These are phyloP conservation scores for Tolypocladium ophioglossoides DNA, from an alignment of 2,329 filamentous ascomycete genomes.

Conservation along the genomic window DNA sequence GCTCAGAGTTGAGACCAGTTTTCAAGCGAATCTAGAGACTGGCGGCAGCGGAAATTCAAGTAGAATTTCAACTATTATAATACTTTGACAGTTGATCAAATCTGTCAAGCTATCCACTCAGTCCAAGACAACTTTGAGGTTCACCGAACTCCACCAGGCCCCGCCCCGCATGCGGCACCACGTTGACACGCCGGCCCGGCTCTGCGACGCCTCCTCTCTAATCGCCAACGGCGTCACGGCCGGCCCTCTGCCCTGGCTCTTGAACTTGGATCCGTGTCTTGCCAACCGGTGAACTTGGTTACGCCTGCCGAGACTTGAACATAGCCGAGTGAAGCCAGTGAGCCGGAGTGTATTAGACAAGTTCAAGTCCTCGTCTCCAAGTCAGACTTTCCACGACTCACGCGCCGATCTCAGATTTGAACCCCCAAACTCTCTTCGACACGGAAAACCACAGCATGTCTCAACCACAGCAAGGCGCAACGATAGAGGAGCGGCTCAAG, in stretches of 20 bases:
- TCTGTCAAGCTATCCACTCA: no score
- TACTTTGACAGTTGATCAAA: no score
- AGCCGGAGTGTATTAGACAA: not conserved
- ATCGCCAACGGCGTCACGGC: not conserved
- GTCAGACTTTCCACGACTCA: not conserved
- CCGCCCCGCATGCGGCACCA: not conserved
- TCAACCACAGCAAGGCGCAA: conserved; percentile 3
- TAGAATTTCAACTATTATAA: not conserved
- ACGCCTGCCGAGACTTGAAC: not conserved
- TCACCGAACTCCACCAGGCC: not conserved
- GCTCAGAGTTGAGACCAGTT: no score
- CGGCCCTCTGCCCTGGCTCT: not conserved
- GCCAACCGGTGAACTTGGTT: not conserved
- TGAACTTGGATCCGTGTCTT: not conserved
- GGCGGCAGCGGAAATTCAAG: no score
- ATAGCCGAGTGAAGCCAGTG: not conserved
- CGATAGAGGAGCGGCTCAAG: conserved; percentile 25
- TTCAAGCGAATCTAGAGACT: no score
- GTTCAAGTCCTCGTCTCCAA: not conserved
- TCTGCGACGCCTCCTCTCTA: not conserved
- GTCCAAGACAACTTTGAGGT: no score
- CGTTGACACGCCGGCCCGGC: not conserved
- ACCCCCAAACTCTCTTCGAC: not conserved
- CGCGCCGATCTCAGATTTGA: not conserved
- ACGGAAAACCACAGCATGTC: conserved; percentile 4